Evolutionary conservation across 23 red algal genomes (phyloP).

Genomic region (Pyropia haitanensis): DNA sequence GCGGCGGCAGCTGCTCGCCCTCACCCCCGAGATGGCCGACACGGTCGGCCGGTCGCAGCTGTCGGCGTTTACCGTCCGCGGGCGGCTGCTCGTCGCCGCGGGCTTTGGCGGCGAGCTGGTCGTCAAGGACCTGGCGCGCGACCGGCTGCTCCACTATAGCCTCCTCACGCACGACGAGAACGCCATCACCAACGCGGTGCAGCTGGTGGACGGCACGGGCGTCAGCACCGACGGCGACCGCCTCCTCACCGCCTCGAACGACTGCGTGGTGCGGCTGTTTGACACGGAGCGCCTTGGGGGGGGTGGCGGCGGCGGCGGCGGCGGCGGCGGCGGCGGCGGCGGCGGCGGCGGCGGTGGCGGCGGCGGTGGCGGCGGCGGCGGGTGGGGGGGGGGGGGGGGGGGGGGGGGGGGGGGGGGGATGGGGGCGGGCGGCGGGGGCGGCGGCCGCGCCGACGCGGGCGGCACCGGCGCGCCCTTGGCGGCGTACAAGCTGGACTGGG

Average conservation of each 20-base stretch:
- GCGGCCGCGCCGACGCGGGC: too few relatives aligned
- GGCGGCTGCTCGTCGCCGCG: constrained; percentile 39
- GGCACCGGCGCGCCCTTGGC: neutral
- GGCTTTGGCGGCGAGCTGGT: constrained; percentile 81
- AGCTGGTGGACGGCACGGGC: constrained; percentile 32
- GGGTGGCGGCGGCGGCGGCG: too few relatives aligned
- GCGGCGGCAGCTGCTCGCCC: too few relatives aligned
- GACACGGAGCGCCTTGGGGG: constrained; percentile 18
- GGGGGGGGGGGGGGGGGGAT: too few relatives aligned
- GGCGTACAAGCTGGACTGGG: constrained; percentile 27
- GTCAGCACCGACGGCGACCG: neutral
- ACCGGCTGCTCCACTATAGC: constrained; percentile 40
- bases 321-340: neutral
- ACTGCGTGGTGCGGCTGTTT: constrained; percentile 68
- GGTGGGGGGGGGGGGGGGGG: too few relatives aligned
- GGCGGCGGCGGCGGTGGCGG: too few relatives aligned
- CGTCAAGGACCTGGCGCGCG: constrained; percentile 33
- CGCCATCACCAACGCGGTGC: constrained; percentile 85
- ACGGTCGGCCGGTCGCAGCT: constrained; percentile 18
- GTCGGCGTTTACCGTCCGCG: constrained; percentile 42
- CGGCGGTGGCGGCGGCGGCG: too few relatives aligned
- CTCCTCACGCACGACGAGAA: constrained; percentile 78
- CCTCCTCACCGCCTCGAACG: constrained; percentile 65
- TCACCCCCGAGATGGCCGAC: too few relatives aligned
- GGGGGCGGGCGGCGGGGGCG: too few relatives aligned